A percentile compares a stretch with the other conserved stretches of the same genome.
phyloP scores from a whole-genome alignment of 257 asterid genomes.

The Solanum etuberosum region DNA sequence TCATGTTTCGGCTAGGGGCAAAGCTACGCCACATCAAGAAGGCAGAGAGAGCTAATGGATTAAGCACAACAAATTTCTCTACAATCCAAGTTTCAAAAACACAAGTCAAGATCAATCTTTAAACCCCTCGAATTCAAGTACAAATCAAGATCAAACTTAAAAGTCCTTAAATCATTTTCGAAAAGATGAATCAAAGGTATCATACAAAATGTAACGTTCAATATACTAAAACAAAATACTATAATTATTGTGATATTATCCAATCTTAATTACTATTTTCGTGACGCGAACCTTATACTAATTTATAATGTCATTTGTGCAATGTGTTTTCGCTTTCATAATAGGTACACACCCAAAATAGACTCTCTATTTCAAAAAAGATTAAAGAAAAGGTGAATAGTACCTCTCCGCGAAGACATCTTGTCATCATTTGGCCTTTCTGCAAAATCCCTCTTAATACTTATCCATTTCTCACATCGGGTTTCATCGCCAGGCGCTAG shows the following conservation, averaged over 20 bases:
- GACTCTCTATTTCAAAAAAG: neutral
- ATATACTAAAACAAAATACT: neutral
- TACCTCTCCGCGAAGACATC: neutral
- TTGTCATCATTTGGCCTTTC: neutral
- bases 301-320: neutral
- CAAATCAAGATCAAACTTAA: accelerated
- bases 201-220: neutral
- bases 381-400: neutral
- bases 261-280: neutral
- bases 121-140: neutral
- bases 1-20: too few species aligned
- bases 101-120: neutral
- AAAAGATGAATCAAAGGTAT: neutral
- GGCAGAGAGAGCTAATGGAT: neutral
- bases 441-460: neutral
- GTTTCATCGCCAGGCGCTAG: neutral
- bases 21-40: neutral
- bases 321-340: neutral
- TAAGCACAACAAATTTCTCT: neutral
- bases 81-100: neutral
- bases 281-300: accelerated
- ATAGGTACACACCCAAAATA: neutral
- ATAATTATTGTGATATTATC: neutral
- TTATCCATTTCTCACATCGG: neutral
- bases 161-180: neutral